phyloP scores from a whole-genome alignment of 306 rosid species.

The Sophora flavescens region DNA sequence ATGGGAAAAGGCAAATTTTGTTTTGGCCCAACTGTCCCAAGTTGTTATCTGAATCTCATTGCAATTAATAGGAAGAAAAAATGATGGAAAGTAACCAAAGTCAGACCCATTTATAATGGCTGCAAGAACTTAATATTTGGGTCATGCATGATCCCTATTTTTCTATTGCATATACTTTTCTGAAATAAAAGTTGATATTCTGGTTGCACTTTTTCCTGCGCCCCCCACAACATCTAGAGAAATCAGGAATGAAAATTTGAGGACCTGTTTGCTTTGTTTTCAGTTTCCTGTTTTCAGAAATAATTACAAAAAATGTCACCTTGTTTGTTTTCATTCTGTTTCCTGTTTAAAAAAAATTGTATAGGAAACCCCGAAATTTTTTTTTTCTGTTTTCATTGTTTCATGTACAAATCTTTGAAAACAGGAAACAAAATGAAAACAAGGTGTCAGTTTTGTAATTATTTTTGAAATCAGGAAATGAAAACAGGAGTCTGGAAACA shows the following conservation, averaged over 20 bases:
- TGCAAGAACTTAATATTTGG: constrained; percentile 4
- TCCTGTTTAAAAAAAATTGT: too few relatives aligned
- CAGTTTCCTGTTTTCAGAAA: too few relatives aligned
- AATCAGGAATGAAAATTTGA: not conserved
- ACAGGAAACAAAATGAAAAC: too few relatives aligned
- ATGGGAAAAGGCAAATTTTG: constrained; percentile 5
- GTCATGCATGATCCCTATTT: constrained; percentile 13
- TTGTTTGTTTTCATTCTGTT: too few relatives aligned
- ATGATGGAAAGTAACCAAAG: constrained; percentile 4
- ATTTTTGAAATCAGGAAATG: too few relatives aligned
- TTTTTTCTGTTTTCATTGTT: too few relatives aligned
- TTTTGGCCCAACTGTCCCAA: constrained; percentile 14
- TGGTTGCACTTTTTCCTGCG: not conserved
- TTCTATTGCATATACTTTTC: not conserved
- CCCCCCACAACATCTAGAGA: not conserved
- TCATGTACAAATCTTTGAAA: too few relatives aligned
- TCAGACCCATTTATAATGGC: constrained; percentile 13
- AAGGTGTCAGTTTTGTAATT: too few relatives aligned
- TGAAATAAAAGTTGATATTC: not conserved
- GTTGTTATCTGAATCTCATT: constrained; percentile 33
- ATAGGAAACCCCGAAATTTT: too few relatives aligned
- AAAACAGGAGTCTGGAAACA: too few relatives aligned
- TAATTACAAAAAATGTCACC: too few relatives aligned
- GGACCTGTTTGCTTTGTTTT: too few relatives aligned
- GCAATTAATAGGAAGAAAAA: constrained; percentile 16